Percentiles rank a stretch among this genome's conserved stretches.
These are phyloP conservation scores for Mycena vitilis DNA, from an alignment of 768 basidiomycete genomes.

Conservation along the genomic window DNA sequence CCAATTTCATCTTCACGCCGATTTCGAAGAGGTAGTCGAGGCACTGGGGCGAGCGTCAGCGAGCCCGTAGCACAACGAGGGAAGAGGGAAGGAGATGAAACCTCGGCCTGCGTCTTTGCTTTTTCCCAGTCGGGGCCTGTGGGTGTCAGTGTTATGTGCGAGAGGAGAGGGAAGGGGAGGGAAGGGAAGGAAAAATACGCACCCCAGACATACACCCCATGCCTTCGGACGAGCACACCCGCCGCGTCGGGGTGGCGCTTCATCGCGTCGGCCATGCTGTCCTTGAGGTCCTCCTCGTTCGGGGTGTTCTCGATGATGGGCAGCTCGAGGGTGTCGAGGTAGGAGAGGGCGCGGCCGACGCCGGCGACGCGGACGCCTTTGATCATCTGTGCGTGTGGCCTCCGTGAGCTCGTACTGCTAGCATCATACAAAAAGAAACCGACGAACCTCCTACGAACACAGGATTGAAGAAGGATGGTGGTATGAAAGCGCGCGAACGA, in stretches of 20 bases:
- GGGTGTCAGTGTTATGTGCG: not conserved
- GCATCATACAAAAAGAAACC: not conserved
- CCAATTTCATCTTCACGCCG: slow-evolving; percentile 82
- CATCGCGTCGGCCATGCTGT: slow-evolving; percentile 92
- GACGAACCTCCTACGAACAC: slow-evolving; percentile 55
- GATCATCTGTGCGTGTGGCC: slow-evolving; percentile 80
- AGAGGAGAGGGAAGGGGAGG: slow-evolving; percentile 22
- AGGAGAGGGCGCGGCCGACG: slow-evolving; percentile 79
- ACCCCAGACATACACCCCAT: slow-evolving; percentile 92
- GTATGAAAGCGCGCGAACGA: too few species aligned
- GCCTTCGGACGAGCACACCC: slow-evolving; percentile 80
- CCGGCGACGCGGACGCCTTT: slow-evolving; percentile 87
- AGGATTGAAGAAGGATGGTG: too few species aligned
- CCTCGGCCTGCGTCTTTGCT: slow-evolving; percentile 90
- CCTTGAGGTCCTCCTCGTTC: slow-evolving; percentile 88
- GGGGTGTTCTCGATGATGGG: slow-evolving; percentile 95
- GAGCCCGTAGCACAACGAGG: not conserved
- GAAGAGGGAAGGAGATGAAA: slow-evolving; percentile 5
- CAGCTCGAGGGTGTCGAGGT: slow-evolving; percentile 85
- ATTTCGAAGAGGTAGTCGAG: slow-evolving; percentile 93
- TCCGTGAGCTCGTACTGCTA: not conserved
- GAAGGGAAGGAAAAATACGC: not conserved
- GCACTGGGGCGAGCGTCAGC: slow-evolving; percentile 61
- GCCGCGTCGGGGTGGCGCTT: slow-evolving; percentile 80
- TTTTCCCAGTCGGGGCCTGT: slow-evolving; percentile 82